Conservation (phyloP, 202 grass and related monocot genomes). For the Schoenoplectus triqueter region DNA sequence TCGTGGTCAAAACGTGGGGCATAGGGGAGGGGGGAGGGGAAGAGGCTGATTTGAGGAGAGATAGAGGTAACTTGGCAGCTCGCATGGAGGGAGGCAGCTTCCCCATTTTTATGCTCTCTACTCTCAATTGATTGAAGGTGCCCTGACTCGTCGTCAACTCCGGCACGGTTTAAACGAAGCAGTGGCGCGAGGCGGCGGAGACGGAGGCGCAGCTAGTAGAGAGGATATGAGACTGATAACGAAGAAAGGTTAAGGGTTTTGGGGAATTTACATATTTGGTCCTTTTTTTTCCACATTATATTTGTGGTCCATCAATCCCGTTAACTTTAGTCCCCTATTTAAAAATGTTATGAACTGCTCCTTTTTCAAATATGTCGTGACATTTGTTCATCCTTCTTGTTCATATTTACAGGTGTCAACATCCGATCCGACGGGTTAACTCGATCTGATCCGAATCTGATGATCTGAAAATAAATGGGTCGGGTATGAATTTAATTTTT, state of each 20-base stretch:
- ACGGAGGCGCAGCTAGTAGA: background rate
- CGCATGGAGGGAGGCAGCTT: constrained; percentile 63
- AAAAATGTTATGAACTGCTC: too few species aligned
- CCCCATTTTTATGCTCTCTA: constrained; percentile 44
- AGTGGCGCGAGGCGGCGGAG: background rate
- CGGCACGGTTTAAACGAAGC: background rate
- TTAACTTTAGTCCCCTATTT: background rate
- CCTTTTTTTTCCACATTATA: background rate
- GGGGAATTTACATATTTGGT: background rate
- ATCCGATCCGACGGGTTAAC: too few species aligned
- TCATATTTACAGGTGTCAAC: too few species aligned
- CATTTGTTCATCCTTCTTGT: too few species aligned
- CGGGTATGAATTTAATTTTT: too few species aligned
- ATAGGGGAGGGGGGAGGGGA: constrained; percentile 31
- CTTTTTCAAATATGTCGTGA: too few species aligned
- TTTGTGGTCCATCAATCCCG: background rate
- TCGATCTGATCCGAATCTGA: too few species aligned
- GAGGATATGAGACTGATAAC: background rate
- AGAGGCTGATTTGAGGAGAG: constrained; percentile 40
- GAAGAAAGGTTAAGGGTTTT: constrained; percentile 41
- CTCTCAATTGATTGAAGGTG: background rate
- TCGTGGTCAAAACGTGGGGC: background rate
- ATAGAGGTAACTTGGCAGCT: constrained; percentile 49
- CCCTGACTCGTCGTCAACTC: background rate
- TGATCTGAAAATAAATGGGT: too few species aligned